A percentile compares a stretch with the other conserved stretches of the same genome.
Conservation (phyloP, 2,329 filamentous ascomycete genomes). For the Ceratocystiopsis sp. region DNA sequence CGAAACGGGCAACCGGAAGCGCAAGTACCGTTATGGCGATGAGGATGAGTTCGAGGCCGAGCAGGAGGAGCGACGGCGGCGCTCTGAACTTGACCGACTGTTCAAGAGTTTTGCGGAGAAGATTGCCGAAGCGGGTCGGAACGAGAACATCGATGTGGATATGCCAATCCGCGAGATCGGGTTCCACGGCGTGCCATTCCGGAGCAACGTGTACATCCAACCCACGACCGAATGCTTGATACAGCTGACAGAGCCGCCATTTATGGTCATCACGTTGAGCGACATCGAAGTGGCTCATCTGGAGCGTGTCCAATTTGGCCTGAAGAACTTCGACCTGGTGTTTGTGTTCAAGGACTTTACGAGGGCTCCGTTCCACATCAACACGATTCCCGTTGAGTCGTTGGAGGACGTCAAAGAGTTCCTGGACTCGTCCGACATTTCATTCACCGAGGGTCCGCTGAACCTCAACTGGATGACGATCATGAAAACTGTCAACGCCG, state of each 20-base stretch:
- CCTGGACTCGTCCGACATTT: slow-evolving; percentile 88
- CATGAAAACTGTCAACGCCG: slow-evolving; percentile 94
- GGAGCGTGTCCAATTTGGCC: slow-evolving; percentile 86
- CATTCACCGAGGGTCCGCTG: slow-evolving; percentile 82
- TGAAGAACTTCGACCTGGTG: slow-evolving; percentile 98
- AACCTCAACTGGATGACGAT: slow-evolving; percentile 99
- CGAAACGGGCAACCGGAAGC: slow-evolving; percentile 93
- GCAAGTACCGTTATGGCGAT: slow-evolving; percentile 93
- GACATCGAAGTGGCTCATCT: slow-evolving; percentile 94
- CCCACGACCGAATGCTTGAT: slow-evolving; percentile 95
- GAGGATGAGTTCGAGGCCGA: slow-evolving; percentile 98
- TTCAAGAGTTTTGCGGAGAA: slow-evolving; percentile 97
- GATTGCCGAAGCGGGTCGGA: slow-evolving; percentile 87
- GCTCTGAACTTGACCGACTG: slow-evolving; percentile 82
- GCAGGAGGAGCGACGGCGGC: slow-evolving; percentile 82
- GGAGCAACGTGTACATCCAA: slow-evolving; percentile 88
- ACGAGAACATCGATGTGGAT: slow-evolving; percentile 81
- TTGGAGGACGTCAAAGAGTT: slow-evolving; percentile 95
- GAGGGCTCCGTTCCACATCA: slow-evolving; percentile 80
- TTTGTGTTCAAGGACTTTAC: slow-evolving; percentile 97
- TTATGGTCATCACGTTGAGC: slow-evolving; percentile 86
- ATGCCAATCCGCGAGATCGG: slow-evolving; percentile 93
- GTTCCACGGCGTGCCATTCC: slow-evolving; percentile 91
- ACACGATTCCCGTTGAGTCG: slow-evolving; percentile 92
- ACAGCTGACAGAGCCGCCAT: slow-evolving; percentile 90